Evolutionary conservation across 345 rosid species (phyloP), one percentile per base, ranked within the genome.

Genomic region (Boechera divaricarpa): DNA sequence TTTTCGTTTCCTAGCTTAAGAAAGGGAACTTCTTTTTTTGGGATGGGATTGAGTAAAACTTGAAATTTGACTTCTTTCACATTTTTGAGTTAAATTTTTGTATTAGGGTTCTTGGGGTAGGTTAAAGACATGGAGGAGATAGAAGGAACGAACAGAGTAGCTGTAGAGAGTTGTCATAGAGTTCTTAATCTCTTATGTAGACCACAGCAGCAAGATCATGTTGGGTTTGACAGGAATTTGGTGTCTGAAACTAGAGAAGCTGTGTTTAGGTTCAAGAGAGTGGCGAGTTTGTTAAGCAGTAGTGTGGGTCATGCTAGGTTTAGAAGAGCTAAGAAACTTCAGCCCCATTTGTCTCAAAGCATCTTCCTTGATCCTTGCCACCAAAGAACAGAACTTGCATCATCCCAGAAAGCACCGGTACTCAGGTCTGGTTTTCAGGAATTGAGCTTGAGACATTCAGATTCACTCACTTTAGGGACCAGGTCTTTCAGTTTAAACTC

Each of bases 221-320:
- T 10, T 61, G 89, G 78, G 35, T 87, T 83, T 55, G 75, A 78
- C 52, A 85, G 77, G 79, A 86, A 82, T 85, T 81, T 93, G 49
- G 86, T 85, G 83, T 77, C 81, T 66, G 93, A 91, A 78, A 89
- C 93, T 70, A 87, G 84, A 60, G 97, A 96, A 58, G 97, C 97
- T 81, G 94, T 96, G 67, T 86, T 72, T 82, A 86, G 82, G 92
- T 93, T 96, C 81, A 93, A 91, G 77, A 93, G 84, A 81, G 97
- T 96, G 54, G 82, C 78, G 81, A 91, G 84, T 80, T 86, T 96
- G 81, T 77, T 96, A 54, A 82, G 89, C 63, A 80, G 66, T 52
- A 83, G 90, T 75, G 88, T 89, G 80, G 97, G 98, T 75, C 99
- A 93, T 87, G 96, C 99, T 8, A 88, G 99, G 82, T 92, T 93